These are phyloP conservation scores for Gossypium schwendimanii DNA, from an alignment of 441 rosid genomes.

Conservation along the genomic window DNA sequence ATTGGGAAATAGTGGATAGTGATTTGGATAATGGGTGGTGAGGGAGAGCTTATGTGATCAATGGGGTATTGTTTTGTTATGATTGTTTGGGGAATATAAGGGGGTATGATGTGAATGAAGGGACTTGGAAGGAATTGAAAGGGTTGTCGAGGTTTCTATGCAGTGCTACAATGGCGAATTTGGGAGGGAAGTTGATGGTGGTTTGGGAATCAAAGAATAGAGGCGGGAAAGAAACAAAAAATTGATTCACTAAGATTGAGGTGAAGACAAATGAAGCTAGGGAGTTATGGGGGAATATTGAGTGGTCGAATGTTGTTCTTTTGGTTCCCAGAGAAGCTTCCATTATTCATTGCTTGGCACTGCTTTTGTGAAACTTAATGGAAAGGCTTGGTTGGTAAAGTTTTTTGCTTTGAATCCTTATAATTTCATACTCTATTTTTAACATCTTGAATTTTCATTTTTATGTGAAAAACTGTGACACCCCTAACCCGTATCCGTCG, in stretches of 20 bases:
- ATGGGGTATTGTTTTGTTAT: conserved; percentile 55
- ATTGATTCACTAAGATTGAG: conserved; percentile 59
- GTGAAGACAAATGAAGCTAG: conserved; percentile 37
- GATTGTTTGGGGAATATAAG: conserved; percentile 78
- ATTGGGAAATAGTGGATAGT: conserved; percentile 50
- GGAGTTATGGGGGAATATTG: conserved; percentile 48
- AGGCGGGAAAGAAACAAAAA: conserved; percentile 40
- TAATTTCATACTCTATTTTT: neutral
- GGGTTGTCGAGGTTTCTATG: conserved; percentile 64
- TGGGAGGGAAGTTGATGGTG: conserved; percentile 63
- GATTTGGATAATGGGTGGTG: conserved; percentile 71
- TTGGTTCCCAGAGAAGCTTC: conserved; percentile 39
- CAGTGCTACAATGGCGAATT: conserved; percentile 68
- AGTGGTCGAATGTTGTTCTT: conserved; percentile 50
- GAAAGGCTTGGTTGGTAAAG: neutral
- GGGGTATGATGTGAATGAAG: conserved; percentile 49
- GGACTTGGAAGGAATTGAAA: conserved; percentile 51
- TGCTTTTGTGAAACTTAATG: conserved; percentile 24
- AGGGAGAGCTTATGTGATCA: conserved; percentile 69
- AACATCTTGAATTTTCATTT: neutral
- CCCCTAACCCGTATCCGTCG: no score
- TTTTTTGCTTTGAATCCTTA: neutral
- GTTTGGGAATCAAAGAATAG: conserved; percentile 62
- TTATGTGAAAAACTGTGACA: neutral
- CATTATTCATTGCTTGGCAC: conserved; percentile 52